phyloP scores from a whole-genome alignment of 257 asterid genomes.

The Solanum medicagineum region DNA sequence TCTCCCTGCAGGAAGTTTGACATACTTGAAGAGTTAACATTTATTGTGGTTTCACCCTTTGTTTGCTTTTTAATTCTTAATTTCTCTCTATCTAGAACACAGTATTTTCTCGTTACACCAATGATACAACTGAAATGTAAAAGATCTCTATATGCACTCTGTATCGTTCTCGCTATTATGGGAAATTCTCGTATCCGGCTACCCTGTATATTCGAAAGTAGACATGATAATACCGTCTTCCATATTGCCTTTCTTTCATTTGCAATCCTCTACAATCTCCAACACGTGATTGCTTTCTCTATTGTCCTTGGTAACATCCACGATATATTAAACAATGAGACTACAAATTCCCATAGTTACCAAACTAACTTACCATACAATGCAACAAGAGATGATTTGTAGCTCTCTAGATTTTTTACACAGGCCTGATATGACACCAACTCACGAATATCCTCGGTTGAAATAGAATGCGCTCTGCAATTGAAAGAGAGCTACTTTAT shows the following conservation, averaged over 20 bases:
- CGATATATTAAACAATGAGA: background rate
- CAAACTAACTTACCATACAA: background rate
- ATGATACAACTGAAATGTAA: background rate
- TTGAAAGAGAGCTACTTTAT: background rate
- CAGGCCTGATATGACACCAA: background rate
- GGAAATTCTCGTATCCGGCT: background rate
- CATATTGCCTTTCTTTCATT: background rate
- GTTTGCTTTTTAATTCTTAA: background rate
- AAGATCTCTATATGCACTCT: background rate
- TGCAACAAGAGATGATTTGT: background rate
- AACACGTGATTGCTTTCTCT: background rate
- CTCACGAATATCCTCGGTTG: background rate
- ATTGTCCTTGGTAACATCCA: background rate
- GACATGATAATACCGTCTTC: background rate
- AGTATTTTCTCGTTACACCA: background rate
- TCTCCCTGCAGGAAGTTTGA: background rate
- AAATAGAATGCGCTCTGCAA: background rate
- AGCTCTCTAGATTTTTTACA: background rate
- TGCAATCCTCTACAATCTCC: background rate
- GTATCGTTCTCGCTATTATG: background rate
- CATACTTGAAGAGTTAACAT: background rate
- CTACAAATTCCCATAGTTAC: background rate
- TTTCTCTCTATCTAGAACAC: background rate
- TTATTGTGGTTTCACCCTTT: background rate
- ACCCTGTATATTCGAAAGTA: background rate